Base-by-base conservation (phyloP, 2,329 filamentous ascomycete genomes). In the Cadophora sp. region DNA sequence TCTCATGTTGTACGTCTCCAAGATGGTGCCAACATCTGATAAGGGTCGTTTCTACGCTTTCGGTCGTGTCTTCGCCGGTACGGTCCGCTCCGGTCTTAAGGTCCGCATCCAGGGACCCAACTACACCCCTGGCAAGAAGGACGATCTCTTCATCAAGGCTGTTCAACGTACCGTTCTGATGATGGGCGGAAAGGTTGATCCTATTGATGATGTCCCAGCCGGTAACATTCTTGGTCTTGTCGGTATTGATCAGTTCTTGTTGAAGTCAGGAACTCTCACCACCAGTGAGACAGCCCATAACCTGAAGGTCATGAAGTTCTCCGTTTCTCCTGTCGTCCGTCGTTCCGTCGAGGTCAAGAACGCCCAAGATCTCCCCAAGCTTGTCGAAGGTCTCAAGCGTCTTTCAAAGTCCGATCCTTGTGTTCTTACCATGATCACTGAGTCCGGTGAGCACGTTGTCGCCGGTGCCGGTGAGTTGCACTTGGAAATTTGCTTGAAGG, bases 231-330 rank as follows among this genome's bases (percentile, higher is more conserved):
- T 97, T 79, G 96, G 96, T 89, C 89, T 99, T 79, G 96, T 99
- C 81, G 96, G 96, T 91, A 93, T 99, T 78, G 96, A 99, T 83
- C 96, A 99, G 90, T 99, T 98, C 93, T 88, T 99, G 88, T 94
- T 99, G 88, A 99, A 99, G 92, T 98, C 96, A 82, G 96, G 96
- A 92, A 99, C 96, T 80, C 92, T 99, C 79, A 97, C 94, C 85
- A 98, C 95, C 82, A 91, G 88, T 81, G 96, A 99, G 77, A 97
- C 93, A 75, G 95, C 96, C 82, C 96, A 99, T 92, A 99, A 99
- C 91, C 87, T 99, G 80, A 98, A 98, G 92, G 96, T 99, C 86
- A 99, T 99, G 96, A 98, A 97, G 89, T 99, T 99, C 92, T 99
- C 96, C 80, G 96, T 99, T 82, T 98, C 96, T 70, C 96, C 96